Evolutionary conservation across 352 stramenopile genomes (phyloP).

Genomic region (Globisporangium cederbergense): DNA sequence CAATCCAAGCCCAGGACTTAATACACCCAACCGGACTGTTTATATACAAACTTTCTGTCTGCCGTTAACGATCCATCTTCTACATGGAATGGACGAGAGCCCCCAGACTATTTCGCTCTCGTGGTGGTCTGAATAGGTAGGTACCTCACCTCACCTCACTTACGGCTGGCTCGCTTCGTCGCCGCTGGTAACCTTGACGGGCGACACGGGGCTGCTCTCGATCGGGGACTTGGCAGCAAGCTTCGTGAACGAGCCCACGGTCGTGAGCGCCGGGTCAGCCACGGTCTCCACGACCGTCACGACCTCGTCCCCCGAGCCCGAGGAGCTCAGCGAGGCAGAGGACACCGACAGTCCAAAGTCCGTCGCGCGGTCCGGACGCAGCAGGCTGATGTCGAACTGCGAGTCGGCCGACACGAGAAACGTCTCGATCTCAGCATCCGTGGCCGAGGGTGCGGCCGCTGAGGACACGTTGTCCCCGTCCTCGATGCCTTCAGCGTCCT

Average conservation of each 20-base stretch:
- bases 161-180: not conserved
- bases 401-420: constrained; percentile 49
- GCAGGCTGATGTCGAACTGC: constrained; percentile 70
- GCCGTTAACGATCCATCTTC: not conserved
- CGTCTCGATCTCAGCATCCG: constrained; percentile 35
- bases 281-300: constrained; percentile 31
- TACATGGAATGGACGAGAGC: not conserved
- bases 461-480: constrained; percentile 24
- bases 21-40: constrained; percentile 2
- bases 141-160: not conserved
- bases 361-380: constrained; percentile 61
- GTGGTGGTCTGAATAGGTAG: not conserved
- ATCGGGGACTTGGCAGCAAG: not conserved
- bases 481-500: constrained; percentile 24
- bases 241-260: not conserved
- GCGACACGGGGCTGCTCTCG: not conserved
- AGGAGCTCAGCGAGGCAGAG: constrained; percentile 54
- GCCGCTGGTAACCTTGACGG: not conserved
- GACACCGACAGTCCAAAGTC: constrained; percentile 61
- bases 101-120: not conserved
- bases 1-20: not conserved
- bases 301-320: constrained; percentile 19
- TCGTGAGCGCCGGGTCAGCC: constrained; percentile 20
- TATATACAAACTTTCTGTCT: not conserved
- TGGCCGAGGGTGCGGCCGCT: constrained; percentile 18